Evolutionary conservation across 208 protist species (phyloP).

Genomic region (Acanthamoeba sp.): DNA sequence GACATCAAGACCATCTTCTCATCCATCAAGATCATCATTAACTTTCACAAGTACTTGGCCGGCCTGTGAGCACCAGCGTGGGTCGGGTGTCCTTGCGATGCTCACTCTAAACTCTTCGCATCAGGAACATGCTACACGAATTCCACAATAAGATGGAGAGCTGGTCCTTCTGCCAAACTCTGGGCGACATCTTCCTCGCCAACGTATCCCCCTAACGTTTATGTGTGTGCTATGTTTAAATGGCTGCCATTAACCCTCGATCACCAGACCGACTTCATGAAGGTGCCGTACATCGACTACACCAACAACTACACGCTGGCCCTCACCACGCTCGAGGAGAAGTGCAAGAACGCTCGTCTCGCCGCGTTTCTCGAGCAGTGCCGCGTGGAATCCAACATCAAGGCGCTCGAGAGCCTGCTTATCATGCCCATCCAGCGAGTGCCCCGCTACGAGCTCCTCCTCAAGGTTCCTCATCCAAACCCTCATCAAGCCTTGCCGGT

Average conservation of each 20-base stretch:
- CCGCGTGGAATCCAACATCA: background rate
- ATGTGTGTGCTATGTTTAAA: background rate
- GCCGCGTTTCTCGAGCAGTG: conserved; percentile 3
- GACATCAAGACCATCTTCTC: background rate
- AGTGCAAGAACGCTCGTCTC: background rate
- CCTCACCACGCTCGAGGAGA: conserved; percentile 16
- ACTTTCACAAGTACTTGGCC: background rate
- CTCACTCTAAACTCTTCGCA: no score
- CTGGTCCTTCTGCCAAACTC: conserved; percentile 4
- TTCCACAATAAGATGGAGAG: background rate
- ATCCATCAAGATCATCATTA: background rate
- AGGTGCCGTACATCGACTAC: conserved; percentile 34
- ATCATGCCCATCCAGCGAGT: conserved; percentile 17
- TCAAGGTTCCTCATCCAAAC: background rate
- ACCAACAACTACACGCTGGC: conserved; percentile 44
- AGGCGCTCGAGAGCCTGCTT: background rate
- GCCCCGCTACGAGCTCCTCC: conserved; percentile 3
- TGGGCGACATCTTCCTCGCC: conserved; percentile 11
- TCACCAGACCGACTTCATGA: conserved; percentile 5
- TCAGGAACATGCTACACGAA: background rate
- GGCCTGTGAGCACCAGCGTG: no score
- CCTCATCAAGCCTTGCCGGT: background rate
- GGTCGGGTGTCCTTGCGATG: background rate
- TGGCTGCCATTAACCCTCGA: background rate
- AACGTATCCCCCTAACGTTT: background rate